Evolutionary conservation across 352 stramenopile species (phyloP).

Genomic region (Globisporangium uncinulatum): DNA sequence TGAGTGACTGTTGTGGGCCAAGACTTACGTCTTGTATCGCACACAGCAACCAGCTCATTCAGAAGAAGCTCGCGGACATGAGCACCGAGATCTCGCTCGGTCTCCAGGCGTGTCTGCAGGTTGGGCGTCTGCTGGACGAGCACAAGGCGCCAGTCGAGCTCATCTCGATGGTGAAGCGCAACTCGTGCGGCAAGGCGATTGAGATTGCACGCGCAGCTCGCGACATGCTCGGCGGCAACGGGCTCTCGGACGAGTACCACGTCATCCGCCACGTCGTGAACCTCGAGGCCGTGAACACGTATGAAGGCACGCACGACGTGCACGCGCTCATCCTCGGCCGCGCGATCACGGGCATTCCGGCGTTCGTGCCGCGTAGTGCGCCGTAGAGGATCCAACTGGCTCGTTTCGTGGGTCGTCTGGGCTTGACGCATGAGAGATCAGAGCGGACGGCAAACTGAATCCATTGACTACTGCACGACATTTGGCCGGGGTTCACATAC

Average conservation of each 20-base stretch:
- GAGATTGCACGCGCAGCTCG: conserved; percentile 89
- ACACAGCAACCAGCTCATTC: conserved; percentile 94
- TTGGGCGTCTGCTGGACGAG: conserved; percentile 89
- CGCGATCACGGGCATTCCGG: conserved; percentile 94
- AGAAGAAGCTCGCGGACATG: conserved; percentile 99
- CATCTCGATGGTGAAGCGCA: conserved; percentile 95
- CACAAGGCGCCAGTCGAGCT: conserved; percentile 82
- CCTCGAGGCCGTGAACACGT: conserved; percentile 98
- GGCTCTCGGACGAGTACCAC: conserved; percentile 98
- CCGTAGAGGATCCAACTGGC: conserved; percentile 21
- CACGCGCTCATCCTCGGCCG: conserved; percentile 97
- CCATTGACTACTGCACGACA: too few species aligned
- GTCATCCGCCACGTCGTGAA: conserved; percentile 98
- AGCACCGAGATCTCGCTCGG: conserved; percentile 94
- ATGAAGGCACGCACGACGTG: conserved; percentile 98
- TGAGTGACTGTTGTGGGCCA: not conserved
- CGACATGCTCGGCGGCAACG: conserved; percentile 98
- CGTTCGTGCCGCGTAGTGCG: conserved; percentile 89
- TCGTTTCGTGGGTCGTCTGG: too few species aligned
- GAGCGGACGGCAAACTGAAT: too few species aligned
- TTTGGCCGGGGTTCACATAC: too few species aligned
- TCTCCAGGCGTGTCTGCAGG: conserved; percentile 88
- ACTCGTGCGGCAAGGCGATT: conserved; percentile 93
- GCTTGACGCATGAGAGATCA: not conserved
- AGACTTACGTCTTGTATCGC: not conserved